Conservation (phyloP, 805 yeast genomes). For the Schizosaccharomyces octosporus region DNA sequence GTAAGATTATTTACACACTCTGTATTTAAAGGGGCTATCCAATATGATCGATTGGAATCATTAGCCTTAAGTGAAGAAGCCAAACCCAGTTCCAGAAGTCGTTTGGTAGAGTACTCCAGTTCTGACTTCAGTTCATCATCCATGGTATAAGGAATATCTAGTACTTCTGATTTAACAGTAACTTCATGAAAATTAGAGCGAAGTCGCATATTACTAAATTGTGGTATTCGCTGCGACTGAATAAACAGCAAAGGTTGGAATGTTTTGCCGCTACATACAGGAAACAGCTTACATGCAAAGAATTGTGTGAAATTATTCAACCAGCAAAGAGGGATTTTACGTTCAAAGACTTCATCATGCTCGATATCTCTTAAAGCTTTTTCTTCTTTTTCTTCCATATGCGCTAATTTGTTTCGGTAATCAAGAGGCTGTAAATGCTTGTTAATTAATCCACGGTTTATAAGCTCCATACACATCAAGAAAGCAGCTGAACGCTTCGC, state of each 20-base stretch:
- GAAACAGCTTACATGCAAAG: neutral
- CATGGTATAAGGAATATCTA: neutral
- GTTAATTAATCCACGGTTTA: neutral
- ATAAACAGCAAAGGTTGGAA: too few species aligned
- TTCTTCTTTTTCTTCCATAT: neutral
- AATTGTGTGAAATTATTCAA: neutral
- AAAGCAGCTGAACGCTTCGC: constrained; percentile 5
- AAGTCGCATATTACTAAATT: too few species aligned
- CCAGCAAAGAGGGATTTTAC: neutral
- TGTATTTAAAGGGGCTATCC: neutral
- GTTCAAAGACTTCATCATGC: neutral
- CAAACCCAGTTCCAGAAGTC: neutral
- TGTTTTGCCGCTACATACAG: neutral
- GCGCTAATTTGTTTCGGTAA: neutral
- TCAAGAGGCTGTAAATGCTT: neutral
- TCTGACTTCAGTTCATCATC: neutral
- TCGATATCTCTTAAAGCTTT: neutral
- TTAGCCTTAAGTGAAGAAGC: neutral
- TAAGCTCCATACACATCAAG: neutral
- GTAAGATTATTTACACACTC: neutral
- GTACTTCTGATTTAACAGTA: neutral
- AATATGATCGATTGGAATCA: neutral
- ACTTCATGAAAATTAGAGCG: too few species aligned
- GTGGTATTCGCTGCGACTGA: too few species aligned
- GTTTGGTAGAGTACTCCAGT: neutral